Conservation (phyloP, 108 stramenopile genomes). For the Fragilariopsis cylindrus region DNA sequence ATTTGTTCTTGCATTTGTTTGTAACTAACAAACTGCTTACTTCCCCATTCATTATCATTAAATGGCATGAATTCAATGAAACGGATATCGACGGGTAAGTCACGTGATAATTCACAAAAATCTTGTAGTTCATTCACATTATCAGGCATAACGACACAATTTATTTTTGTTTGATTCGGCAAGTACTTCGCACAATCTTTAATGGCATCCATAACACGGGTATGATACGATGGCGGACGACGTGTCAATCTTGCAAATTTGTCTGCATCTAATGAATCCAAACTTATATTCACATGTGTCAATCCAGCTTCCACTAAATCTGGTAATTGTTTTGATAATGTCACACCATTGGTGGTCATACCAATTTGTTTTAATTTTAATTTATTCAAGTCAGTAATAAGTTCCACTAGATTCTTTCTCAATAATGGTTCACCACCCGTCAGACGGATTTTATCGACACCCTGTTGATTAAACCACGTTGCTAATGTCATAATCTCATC, state of each 20-base stretch:
- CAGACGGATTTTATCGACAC: constrained; percentile 82
- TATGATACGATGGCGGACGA: constrained; percentile 65
- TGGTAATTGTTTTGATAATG: constrained; percentile 66
- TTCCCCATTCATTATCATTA: constrained; percentile 92
- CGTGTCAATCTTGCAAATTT: constrained; percentile 89
- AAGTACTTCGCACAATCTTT: constrained; percentile 48
- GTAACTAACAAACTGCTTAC: constrained; percentile 79
- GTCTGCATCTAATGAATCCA: constrained; percentile 90
- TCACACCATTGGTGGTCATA: constrained; percentile 97
- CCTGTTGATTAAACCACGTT: constrained; percentile 70
- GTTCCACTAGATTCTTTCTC: constrained; percentile 69
- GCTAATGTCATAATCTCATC: constrained; percentile 87
- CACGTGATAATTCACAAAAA: constrained; percentile 77
- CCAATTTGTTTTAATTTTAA: constrained; percentile 68
- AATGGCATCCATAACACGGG: constrained; percentile 70
- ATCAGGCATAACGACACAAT: constrained; percentile 95
- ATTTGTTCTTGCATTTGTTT: constrained; percentile 75
- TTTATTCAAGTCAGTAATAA: constrained; percentile 61
- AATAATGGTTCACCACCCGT: constrained; percentile 97
- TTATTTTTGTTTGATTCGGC: constrained; percentile 84
- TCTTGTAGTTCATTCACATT: constrained; percentile 91
- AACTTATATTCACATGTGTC: constrained; percentile 89
- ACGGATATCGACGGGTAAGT: constrained; percentile 82
- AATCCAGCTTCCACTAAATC: constrained; percentile 87
- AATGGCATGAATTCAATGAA: constrained; percentile 99